Base-by-base conservation (phyloP, 257 asterid species). In the Mitragyna speciosa region DNA sequence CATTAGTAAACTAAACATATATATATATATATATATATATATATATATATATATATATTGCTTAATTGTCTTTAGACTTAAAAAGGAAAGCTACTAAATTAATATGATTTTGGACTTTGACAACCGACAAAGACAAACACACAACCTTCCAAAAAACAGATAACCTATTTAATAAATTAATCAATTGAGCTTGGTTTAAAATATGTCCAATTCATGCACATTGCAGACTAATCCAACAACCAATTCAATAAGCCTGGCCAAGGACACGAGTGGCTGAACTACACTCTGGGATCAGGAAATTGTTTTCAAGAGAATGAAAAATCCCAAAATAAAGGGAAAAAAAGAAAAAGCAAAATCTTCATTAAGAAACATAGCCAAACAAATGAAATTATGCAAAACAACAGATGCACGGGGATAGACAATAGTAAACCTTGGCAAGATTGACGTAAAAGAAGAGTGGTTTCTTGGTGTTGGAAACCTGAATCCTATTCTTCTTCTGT, bases 361-460 rank as follows among this genome's bases (percentile, higher is more conserved):
- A 66, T 16, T 15, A 10, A 59, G 31, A 59, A 59, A 61, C 4
- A n/a, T n/a, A 10, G 15, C 33, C 31, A 15, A 52, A 52, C 5
- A 52, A 26, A 61, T 24, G 31, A n/a, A n/a, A 61, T 26, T 61
- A 26, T 58, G 28, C 4, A 14, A 51, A 51, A 51, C 5, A 4
- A 17, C 15, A 68, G 33, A 22, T 39, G 7, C 12, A 70, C 2
- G 22, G 52, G 16, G 45, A 49, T 6, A 51, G 76, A 8, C 5
- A 51, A 17, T 31, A 51, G 31, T 2, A 22, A 39, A 89, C 93
- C 89, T 89, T 89, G 1, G 93, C 91, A 72, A 89, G 91, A 75
- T 89, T 89, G 84, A 89, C 93, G 54, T 89, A 89, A 85, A 87
- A 89, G 83, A 89, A 89, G 79, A 89, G 90, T 14, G 93, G 93